These are phyloP conservation scores for Monosporascus sp. DNA, from an alignment of 2,329 filamentous ascomycete genomes.

Conservation along the genomic window DNA sequence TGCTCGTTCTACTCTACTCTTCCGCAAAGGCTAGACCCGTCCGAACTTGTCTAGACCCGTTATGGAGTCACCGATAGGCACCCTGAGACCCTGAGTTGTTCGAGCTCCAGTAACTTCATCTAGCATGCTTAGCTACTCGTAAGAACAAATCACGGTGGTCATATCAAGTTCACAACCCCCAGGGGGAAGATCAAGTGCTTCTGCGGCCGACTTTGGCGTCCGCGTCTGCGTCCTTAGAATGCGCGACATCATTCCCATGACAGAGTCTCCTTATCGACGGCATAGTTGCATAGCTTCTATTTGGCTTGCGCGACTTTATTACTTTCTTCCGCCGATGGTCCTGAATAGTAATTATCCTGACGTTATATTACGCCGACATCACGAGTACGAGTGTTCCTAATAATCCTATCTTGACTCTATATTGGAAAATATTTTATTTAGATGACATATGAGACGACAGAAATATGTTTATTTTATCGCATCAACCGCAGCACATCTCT, in stretches of 20 bases:
- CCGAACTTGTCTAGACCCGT: conserved; percentile 11
- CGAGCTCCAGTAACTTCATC: conserved; percentile 26
- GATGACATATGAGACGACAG: too few species aligned
- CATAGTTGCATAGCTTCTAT: conserved; percentile 28
- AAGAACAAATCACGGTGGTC: conserved; percentile 25
- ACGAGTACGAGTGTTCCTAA: too few species aligned
- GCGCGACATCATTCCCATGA: conserved; percentile 28
- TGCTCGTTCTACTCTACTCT: too few species aligned
- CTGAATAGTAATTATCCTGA: conserved; percentile 26
- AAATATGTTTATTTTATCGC: too few species aligned
- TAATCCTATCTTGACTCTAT: too few species aligned
- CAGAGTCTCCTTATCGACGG: conserved; percentile 25
- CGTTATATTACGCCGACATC: too few species aligned
- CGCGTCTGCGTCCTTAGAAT: conserved; percentile 25
- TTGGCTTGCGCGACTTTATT: conserved; percentile 24
- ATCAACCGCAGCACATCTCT: too few species aligned
- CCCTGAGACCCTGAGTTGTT: conserved; percentile 30
- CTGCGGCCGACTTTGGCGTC: conserved; percentile 24
- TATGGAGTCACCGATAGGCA: conserved; percentile 28
- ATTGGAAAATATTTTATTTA: too few species aligned
- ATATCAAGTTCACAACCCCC: conserved; percentile 28
- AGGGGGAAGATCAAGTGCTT: conserved; percentile 20
- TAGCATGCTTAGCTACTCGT: conserved; percentile 24
- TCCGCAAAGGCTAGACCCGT: too few species aligned
- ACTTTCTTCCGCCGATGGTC: conserved; percentile 28